Evolutionary conservation across 352 stramenopile genomes (phyloP), one percentile per base, ranked within the genome.

Genomic region (Aphanomyces astaci): DNA sequence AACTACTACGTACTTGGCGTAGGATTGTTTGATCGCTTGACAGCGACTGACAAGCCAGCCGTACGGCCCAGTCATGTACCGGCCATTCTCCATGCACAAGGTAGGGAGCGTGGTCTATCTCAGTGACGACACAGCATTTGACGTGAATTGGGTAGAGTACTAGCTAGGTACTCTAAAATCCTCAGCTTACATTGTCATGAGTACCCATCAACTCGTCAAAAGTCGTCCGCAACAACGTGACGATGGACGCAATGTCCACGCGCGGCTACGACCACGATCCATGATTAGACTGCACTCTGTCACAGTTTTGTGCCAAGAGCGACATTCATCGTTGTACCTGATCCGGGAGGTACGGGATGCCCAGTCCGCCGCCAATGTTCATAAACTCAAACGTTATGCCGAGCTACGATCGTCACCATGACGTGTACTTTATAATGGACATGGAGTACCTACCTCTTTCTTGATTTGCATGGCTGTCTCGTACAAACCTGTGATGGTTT

Each of bases 331-430:
- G 5, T 43, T 7, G 59, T 55, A 67, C 48, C 24, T 95, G 76
- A 53, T 89, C 84, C 0, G 86, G 87, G 36, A 80, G 76, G 80
- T 96, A 96, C 53, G 88, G 84, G 67, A 96, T 93, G 53, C 88
- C 88, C 22, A 96, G 81, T 15, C 88, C 88, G 25, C 88, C 88
- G 56, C 88, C 88, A 56, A 96, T 92, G 79, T 96, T 96, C 81
- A 95, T 90, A 72, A 95, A 95, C 75, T 96, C 88, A 33, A 95
- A 96, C 70, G 90, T 84, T 55, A 96, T 96, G 57, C 70, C 80
- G 19, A 95, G 81, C 73, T 92, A 81, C 5, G 22, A 66, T 56
- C 17, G 51, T 43, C 24, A 53, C 11, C 19, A 30, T 25, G n/a
- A 31, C 11, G 17, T 9, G 27, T 48, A 10, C 7, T 19, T 28